A percentile compares a stretch with the other conserved stretches of the same genome.
These are phyloP conservation scores for Cercospora nicotianae DNA, from an alignment of 2,329 filamentous ascomycete genomes.

Conservation along the genomic window DNA sequence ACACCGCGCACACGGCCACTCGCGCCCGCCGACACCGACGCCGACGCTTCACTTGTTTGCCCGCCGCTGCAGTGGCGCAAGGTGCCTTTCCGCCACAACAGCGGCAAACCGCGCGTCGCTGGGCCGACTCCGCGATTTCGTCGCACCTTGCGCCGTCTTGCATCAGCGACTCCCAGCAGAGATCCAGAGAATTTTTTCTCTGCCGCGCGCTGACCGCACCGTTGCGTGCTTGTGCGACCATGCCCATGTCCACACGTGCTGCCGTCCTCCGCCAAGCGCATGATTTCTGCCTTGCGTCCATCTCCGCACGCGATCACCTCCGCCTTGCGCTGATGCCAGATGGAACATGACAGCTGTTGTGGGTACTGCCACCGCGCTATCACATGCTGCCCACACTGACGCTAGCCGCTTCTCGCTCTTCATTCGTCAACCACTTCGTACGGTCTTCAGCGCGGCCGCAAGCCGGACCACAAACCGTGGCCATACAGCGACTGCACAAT, in stretches of 20 bases:
- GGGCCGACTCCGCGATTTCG: conserved; percentile 8
- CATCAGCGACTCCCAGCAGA: not conserved
- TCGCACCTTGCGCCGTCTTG: not conserved
- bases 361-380: conserved; percentile 1
- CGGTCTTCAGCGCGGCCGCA: conserved; percentile 2
- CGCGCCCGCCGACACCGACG: too few relatives aligned
- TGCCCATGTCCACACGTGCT: not conserved
- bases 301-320: not conserved
- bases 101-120: conserved; percentile 12
- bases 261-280: not conserved
- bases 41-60: not conserved
- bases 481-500: not conserved
- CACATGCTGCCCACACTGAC: conserved; percentile 1
- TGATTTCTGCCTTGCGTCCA: not conserved
- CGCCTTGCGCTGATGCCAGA: not conserved
- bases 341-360: conserved; percentile 12
- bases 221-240: not conserved
- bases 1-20: not conserved
- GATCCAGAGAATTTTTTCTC: not conserved
- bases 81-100: not conserved
- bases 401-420: not conserved
- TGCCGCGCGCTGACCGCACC: not conserved
- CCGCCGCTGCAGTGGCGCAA: not conserved
- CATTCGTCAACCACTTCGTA: conserved; percentile 9
- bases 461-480: not conserved